These are phyloP conservation scores for Hypoxylon sp. DNA, from an alignment of 2,329 filamentous ascomycete species.

Conservation along the genomic window DNA sequence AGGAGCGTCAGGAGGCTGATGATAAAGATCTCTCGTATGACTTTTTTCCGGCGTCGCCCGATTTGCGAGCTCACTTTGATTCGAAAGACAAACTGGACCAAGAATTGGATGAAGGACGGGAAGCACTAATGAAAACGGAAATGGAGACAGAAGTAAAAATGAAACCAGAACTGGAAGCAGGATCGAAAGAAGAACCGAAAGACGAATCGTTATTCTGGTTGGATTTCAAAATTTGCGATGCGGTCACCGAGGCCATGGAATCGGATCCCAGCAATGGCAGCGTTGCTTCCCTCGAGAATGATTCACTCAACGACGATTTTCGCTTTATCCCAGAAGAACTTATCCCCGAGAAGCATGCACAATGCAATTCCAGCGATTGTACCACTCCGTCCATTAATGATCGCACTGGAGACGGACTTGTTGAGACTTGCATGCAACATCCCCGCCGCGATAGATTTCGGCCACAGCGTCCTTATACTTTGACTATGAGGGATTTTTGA, in stretches of 20 bases:
- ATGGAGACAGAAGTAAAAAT: background rate
- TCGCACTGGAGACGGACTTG: background rate
- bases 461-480: background rate
- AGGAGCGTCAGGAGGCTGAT: background rate
- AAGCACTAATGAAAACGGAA: background rate
- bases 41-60: background rate
- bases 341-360: background rate
- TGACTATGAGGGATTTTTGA: background rate
- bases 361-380: background rate
- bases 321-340: background rate
- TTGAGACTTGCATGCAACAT: background rate
- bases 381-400: background rate
- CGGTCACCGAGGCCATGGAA: background rate
- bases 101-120: background rate
- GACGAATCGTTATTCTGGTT: conserved; percentile 14
- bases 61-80: background rate
- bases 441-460: background rate
- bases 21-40: background rate
- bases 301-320: background rate
- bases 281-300: background rate
- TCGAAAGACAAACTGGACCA: background rate
- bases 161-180: background rate
- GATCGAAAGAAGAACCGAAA: background rate
- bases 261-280: background rate
- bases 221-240: background rate